Evolutionary conservation across 306 rosid species (phyloP).

Genomic region (Acacia crassicarpa): DNA sequence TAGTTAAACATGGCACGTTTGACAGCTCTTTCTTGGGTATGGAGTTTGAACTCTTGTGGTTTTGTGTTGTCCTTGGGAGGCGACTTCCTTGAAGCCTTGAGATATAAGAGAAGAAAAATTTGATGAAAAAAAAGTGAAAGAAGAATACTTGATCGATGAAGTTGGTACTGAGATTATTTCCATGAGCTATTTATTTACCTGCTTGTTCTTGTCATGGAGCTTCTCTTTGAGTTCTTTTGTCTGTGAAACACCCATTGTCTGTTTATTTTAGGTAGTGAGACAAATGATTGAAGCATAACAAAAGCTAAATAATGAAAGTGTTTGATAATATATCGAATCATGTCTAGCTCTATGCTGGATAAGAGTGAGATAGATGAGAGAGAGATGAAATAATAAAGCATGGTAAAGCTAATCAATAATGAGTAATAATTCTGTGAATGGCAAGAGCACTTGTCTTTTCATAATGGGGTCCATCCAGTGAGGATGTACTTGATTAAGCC

Average conservation of each 20-base stretch:
- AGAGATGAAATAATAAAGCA: background rate
- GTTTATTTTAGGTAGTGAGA: constrained; percentile 15
- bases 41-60: constrained; percentile 82
- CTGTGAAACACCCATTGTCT: constrained; percentile 44
- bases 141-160: background rate
- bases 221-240: constrained; percentile 53
- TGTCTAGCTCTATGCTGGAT: background rate
- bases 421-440: constrained; percentile 13
- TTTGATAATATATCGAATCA: constrained; percentile 17
- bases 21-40: constrained; percentile 80
- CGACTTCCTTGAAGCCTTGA: constrained; percentile 55
- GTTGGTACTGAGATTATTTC: background rate
- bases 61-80: constrained; percentile 66
- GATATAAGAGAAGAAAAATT: constrained; percentile 4
- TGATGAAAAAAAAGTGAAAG: background rate
- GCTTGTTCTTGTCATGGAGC: constrained; percentile 48
- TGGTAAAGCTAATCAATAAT: constrained; percentile 16
- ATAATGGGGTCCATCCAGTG: constrained; percentile 32
- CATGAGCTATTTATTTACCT: constrained; percentile 23
- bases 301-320: background rate
- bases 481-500: constrained; percentile 10
- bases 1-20: constrained; percentile 92
- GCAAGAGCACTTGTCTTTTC: constrained; percentile 14
- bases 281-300: constrained; percentile 26
- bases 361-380: background rate